Evolutionary conservation across 2,329 filamentous ascomycete genomes (phyloP).

Genomic region (Arachnomyces sp.): DNA sequence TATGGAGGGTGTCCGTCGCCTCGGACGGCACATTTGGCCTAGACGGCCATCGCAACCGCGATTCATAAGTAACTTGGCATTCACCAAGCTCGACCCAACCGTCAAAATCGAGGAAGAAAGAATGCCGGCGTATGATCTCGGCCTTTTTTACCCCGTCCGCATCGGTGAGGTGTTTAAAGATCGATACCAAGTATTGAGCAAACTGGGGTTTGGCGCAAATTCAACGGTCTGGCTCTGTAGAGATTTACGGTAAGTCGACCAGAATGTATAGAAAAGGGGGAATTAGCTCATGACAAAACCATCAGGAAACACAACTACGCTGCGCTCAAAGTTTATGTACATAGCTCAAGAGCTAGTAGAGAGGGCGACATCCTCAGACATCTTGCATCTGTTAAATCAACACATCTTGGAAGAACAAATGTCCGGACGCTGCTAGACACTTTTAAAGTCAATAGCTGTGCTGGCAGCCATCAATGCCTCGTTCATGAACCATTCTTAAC

Average conservation of each 20-base stretch:
- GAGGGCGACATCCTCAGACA: slow-evolving; percentile 4
- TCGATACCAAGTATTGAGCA: slow-evolving; percentile 7
- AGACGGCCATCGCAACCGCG: no score
- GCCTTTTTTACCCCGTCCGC: slow-evolving; percentile 6
- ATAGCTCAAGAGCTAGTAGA: not conserved
- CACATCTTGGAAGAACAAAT: slow-evolving; percentile 5
- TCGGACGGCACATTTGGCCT: no score
- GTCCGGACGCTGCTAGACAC: slow-evolving; percentile 6
- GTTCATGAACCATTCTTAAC: slow-evolving; percentile 7
- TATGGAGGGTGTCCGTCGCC: no score
- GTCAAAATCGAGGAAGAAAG: slow-evolving; percentile 8
- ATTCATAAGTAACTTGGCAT: no score
- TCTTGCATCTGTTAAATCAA: slow-evolving; percentile 1
- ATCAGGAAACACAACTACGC: slow-evolving; percentile 3
- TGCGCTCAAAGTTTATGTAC: slow-evolving; percentile 7
- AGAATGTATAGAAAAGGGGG: no score
- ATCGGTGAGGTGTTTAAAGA: slow-evolving; percentile 7
- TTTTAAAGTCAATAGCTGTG: slow-evolving; percentile 4
- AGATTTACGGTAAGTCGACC: slow-evolving; percentile 5
- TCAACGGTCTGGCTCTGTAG: slow-evolving; percentile 9
- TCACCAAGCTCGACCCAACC: slow-evolving; percentile 5
- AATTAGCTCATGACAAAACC: no score
- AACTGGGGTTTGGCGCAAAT: slow-evolving; percentile 8
- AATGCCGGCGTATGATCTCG: slow-evolving; percentile 6
- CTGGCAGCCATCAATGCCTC: slow-evolving; percentile 6